Evolutionary conservation across 768 basidiomycete species (phyloP), one percentile per base, ranked within the genome.

Genomic region (Rhizopogon sp.): DNA sequence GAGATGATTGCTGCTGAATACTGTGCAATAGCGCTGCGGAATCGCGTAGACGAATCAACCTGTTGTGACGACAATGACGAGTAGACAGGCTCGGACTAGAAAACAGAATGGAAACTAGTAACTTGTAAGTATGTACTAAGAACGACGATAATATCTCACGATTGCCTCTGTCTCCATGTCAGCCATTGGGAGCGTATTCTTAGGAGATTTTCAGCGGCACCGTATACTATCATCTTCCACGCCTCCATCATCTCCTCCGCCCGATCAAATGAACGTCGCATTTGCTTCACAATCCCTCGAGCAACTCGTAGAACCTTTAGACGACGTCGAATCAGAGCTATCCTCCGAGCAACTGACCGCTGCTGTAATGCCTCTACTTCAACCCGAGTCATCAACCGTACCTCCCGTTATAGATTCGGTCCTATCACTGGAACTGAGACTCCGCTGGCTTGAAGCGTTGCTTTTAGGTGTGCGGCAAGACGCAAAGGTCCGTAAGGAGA

Each of bases 401-500:
- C 57, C 60, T 14, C 46, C 61, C 56, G 33, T 65, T 22, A 84
- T 93, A 43, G 81, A 87, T 35, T 85, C 91, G 5, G 69, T 69
- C 0, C 73, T 89, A 13, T 86, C 91, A 3, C 72, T 93, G 10
- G 85, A 92, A 61, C 73, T 93, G 20, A 80, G 91, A 1, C 66
- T 93, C 39, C 76, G 88, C 54, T 90, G 88, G 88, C 74, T 93
- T 1, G 91, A 92, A 65, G 88, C 88, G n/a, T 73, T 93, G 50
- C 71, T 92, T 3, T 67, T 83, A 40, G 91, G 91, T 40, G 77
- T 85, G 20, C 79, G 78, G 47, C 78, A 77, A 45, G 76, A 80
- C 41, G 53, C 66, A 53, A 74, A 72, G 68, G 58, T 78, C 69
- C 65, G 73, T 71, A 61, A 75, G 65, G 62, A 74, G 66, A 59